These are phyloP conservation scores for Dendrocalamus latiflorus DNA, from an alignment of 202 grass and related monocot genomes.

Conservation along the genomic window DNA sequence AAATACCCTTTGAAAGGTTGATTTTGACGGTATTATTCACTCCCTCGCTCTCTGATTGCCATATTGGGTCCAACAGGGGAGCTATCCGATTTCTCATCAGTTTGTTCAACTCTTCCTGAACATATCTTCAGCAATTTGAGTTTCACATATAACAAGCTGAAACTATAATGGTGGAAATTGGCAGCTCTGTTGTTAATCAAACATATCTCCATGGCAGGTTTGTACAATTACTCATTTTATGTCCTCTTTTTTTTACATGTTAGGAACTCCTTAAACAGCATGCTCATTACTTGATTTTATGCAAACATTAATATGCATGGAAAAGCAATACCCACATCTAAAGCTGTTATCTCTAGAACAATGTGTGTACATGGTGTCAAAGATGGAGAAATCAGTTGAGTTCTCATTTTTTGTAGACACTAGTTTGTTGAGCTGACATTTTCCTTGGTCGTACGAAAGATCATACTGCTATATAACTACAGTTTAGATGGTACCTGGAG, in stretches of 20 bases:
- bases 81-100: not conserved
- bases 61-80: too few relatives aligned
- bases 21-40: too few relatives aligned
- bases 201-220: not conserved
- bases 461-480: not conserved
- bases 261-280: not conserved
- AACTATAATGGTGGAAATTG: not conserved
- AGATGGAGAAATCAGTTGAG: slow-evolving; percentile 10
- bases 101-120: not conserved
- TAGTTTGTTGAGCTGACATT: slow-evolving; percentile 16
- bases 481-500: slow-evolving; percentile 7
- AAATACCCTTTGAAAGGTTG: too few relatives aligned
- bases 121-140: not conserved
- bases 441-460: slow-evolving; percentile 6
- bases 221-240: not conserved
- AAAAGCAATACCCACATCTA: not conserved
- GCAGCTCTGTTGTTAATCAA: not conserved
- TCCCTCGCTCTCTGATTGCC: too few relatives aligned
- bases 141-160: not conserved
- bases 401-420: not conserved
- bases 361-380: slow-evolving; percentile 7
- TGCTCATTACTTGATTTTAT: not conserved
- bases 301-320: not conserved
- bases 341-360: slow-evolving; percentile 8
- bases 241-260: not conserved